phyloP scores from a whole-genome alignment of 1,139 yeast species.

The Taiozyma sp. region DNA sequence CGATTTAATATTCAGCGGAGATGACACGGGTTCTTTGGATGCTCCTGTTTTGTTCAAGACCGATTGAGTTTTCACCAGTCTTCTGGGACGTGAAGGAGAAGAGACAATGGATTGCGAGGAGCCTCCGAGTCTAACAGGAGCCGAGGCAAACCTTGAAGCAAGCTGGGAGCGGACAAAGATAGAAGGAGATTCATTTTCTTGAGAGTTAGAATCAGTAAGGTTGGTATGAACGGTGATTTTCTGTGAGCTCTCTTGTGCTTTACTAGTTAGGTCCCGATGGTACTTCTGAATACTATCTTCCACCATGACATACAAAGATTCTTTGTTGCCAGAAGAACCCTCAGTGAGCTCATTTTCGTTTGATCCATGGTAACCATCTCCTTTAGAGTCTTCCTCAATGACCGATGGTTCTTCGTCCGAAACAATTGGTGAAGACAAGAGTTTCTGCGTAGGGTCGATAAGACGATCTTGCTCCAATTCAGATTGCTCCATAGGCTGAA shows the following conservation, averaged over 20 bases:
- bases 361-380: background rate
- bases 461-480: background rate
- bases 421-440: conserved; percentile 13
- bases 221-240: background rate
- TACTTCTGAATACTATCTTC: conserved; percentile 18
- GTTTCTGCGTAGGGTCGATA: background rate
- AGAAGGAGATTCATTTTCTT: background rate
- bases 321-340: background rate
- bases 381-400: background rate
- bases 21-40: background rate
- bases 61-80: background rate
- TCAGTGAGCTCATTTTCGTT: background rate
- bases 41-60: background rate
- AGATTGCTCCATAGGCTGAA: background rate
- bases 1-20: background rate
- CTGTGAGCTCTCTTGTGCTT: background rate
- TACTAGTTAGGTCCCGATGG: conserved; percentile 8
- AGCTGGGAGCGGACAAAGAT: background rate
- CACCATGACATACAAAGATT: conserved; percentile 10
- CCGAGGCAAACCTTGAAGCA: background rate
- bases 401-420: conserved; percentile 17
- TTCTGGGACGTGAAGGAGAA: background rate
- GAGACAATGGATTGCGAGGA: background rate
- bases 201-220: background rate
- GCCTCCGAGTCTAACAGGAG: background rate